Evolutionary conservation across 106 monocot genomes (phyloP).

Genomic region (Allium sativum): DNA sequence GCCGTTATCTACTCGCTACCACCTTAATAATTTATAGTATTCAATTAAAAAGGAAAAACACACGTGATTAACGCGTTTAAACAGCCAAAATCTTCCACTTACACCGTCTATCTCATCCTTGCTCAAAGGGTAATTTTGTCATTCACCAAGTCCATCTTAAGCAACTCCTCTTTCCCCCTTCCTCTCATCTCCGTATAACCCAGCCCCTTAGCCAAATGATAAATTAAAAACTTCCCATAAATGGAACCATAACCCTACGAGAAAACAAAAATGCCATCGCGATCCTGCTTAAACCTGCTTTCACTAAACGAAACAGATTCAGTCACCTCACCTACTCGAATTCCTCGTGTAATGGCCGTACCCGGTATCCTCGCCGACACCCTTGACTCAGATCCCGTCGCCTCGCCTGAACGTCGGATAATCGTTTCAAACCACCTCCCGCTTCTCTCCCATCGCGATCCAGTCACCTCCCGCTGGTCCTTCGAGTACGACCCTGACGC

Average conservation of each 20-base stretch:
- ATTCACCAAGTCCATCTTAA: not conserved
- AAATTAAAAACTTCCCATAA: not conserved
- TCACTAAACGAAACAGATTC: constrained; percentile 15
- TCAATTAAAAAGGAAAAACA: not conserved
- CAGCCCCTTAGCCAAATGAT: not conserved
- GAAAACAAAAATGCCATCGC: constrained; percentile 44
- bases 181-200: not conserved
- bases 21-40: not conserved
- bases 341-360: constrained; percentile 35
- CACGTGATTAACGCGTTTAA: constrained; percentile 4
- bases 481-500: constrained; percentile 57
- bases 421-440: constrained; percentile 52
- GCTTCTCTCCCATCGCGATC: constrained; percentile 12
- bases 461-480: constrained; percentile 8
- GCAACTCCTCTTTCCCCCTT: not conserved
- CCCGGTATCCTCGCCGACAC: constrained; percentile 35
- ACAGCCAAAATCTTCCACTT: not conserved
- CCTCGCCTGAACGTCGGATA: constrained; percentile 28
- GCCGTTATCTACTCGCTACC: constrained; percentile 1
- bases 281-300: constrained; percentile 56
- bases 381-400: constrained; percentile 7
- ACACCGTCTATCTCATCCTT: not conserved
- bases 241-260: not conserved
- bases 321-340: constrained; percentile 16
- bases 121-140: not conserved